phyloP scores from a whole-genome alignment of 2,329 filamentous ascomycete species.

The Rhynchosporium agropyri region DNA sequence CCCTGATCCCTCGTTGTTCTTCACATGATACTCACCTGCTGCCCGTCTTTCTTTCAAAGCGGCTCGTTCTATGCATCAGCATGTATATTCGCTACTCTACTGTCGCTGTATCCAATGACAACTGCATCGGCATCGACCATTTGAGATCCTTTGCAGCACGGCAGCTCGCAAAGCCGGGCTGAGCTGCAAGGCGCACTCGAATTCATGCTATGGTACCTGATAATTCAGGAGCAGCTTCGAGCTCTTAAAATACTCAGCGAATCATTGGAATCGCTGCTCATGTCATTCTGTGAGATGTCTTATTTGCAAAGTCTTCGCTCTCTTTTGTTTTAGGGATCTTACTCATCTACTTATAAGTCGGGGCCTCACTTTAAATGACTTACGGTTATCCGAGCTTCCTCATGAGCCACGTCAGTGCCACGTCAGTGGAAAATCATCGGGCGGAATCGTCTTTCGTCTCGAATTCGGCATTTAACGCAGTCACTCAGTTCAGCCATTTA shows the following conservation, averaged over 20 bases:
- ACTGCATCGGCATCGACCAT: neutral
- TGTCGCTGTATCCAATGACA: neutral
- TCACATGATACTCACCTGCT: conserved; percentile 1
- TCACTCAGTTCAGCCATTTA: conserved; percentile 13
- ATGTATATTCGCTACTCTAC: conserved; percentile 8
- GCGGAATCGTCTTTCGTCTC: neutral
- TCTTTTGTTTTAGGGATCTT: too few relatives aligned
- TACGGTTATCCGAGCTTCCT: neutral
- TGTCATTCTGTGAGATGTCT: too few relatives aligned
- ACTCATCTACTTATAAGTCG: too few relatives aligned
- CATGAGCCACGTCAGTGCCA: conserved; percentile 1
- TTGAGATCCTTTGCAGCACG: conserved; percentile 6
- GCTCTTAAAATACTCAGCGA: too few relatives aligned
- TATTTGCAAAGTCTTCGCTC: too few relatives aligned
- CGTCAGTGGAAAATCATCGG: conserved; percentile 4
- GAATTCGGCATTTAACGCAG: neutral
- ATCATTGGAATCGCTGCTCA: too few relatives aligned
- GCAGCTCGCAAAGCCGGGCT: conserved; percentile 1
- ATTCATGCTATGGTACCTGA: too few relatives aligned
- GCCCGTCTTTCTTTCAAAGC: conserved; percentile 8
- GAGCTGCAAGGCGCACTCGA: neutral
- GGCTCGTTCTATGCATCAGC: conserved; percentile 1
- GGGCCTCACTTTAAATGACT: neutral
- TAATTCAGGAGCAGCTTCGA: too few relatives aligned
- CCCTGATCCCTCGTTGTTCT: conserved; percentile 4